Evolutionary conservation across 2,329 filamentous ascomycete species (phyloP).

Genomic region (Cercospora citrullina): DNA sequence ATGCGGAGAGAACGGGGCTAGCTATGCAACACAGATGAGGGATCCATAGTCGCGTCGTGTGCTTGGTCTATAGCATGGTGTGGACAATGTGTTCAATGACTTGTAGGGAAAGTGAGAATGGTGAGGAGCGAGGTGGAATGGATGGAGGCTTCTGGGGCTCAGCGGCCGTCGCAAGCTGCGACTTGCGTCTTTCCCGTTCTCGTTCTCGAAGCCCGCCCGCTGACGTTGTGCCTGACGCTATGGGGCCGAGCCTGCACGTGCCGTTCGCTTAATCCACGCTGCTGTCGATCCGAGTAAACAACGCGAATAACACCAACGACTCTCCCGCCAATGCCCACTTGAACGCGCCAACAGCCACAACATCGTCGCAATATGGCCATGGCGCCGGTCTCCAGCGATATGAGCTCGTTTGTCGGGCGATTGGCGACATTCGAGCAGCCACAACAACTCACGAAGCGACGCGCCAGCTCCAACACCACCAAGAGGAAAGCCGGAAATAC

Average conservation of each 20-base stretch:
- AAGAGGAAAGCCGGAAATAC: constrained; percentile 58
- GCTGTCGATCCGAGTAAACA: constrained; percentile 9
- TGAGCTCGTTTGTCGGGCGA: constrained; percentile 71
- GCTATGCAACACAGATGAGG: neutral
- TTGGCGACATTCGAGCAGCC: constrained; percentile 74
- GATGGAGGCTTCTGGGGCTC: neutral
- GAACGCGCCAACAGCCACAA: constrained; percentile 10
- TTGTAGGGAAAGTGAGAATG: neutral
- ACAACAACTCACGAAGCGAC: constrained; percentile 65
- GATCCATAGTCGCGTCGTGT: constrained; percentile 11
- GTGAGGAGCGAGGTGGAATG: neutral
- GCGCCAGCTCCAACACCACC: constrained; percentile 59
- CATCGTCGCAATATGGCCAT: constrained; percentile 31
- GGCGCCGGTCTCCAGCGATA: constrained; percentile 43
- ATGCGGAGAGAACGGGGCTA: constrained; percentile 5
- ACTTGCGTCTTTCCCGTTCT: constrained; percentile 1
- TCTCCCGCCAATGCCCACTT: neutral
- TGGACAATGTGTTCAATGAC: constrained; percentile 11
- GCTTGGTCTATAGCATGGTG: constrained; percentile 4
- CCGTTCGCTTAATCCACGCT: constrained; percentile 2
- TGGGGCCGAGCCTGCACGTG: constrained; percentile 1
- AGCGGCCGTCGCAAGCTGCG: neutral
- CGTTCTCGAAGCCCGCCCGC: constrained; percentile 7
- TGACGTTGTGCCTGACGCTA: constrained; percentile 10
- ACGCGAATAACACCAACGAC: constrained; percentile 4